These are phyloP conservation scores for Cenchrus purpureus DNA, from an alignment of 176 grass and related monocot species.

Conservation along the genomic window DNA sequence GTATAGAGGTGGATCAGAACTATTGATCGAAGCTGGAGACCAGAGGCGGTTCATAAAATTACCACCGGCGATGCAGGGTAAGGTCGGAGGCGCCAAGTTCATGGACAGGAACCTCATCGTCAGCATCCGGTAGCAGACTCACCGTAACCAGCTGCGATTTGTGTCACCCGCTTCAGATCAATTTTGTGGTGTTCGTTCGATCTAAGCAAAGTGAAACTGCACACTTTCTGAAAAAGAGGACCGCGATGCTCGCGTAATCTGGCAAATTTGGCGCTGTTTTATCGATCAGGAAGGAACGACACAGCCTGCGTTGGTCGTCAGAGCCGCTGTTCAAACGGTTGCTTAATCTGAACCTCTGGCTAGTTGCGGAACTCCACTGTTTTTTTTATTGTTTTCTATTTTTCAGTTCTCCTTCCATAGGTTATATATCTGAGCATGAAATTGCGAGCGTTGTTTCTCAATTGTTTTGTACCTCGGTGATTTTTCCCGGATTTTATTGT, in stretches of 20 bases:
- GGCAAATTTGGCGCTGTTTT: not conserved
- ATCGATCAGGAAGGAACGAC: not conserved
- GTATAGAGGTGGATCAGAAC: conserved; percentile 82
- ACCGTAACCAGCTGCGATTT: not conserved
- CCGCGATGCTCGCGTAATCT: not conserved
- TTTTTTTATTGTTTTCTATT: not conserved
- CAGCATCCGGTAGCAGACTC: conserved; percentile 52
- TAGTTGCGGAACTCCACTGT: not conserved
- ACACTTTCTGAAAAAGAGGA: not conserved
- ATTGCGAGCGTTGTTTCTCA: not conserved
- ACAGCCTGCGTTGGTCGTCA: not conserved
- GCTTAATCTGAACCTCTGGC: not conserved
- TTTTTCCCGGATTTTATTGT: not conserved
- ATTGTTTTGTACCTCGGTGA: not conserved
- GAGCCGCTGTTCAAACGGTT: not conserved
- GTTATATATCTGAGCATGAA: not conserved
- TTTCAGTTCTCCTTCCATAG: not conserved
- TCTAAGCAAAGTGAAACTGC: not conserved
- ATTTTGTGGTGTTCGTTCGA: not conserved
- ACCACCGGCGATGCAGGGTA: conserved; percentile 67
- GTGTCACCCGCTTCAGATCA: not conserved
- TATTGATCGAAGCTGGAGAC: conserved; percentile 85
- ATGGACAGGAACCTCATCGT: conserved; percentile 72
- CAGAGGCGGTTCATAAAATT: conserved; percentile 90
- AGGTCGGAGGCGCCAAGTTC: conserved; percentile 77